Evolutionary conservation across 495 filamentous ascomycete species (phyloP).

Genomic region (Podospora conica): DNA sequence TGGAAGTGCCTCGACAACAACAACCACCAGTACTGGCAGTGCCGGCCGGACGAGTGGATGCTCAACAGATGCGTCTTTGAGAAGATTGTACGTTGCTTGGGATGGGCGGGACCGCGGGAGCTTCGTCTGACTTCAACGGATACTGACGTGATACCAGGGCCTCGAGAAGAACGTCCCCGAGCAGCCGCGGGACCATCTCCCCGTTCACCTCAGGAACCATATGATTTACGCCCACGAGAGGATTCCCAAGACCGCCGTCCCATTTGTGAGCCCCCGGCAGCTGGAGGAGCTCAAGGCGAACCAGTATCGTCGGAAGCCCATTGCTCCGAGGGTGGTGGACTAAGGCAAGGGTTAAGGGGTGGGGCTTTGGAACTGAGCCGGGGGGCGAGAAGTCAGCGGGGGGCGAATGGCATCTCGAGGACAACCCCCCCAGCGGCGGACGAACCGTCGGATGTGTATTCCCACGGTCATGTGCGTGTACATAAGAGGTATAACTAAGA

Average conservation of each 20-base stretch:
- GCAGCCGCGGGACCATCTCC: constrained; percentile 65
- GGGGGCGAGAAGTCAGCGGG: neutral
- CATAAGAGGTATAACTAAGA: neutral
- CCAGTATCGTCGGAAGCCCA: neutral
- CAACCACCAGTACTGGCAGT: constrained; percentile 95
- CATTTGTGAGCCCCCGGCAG: constrained; percentile 23
- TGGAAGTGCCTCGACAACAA: constrained; percentile 95
- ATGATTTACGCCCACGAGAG: constrained; percentile 64
- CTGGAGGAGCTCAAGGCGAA: constrained; percentile 5
- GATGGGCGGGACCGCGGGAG: neutral
- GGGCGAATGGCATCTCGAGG: neutral
- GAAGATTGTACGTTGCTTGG: constrained; percentile 66
- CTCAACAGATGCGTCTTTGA: constrained; percentile 92
- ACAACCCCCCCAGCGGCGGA: neutral
- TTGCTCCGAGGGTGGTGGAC: neutral
- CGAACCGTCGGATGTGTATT: neutral
- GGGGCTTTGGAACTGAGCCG: neutral
- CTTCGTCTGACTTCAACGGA: neutral
- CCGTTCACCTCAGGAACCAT: constrained; percentile 73
- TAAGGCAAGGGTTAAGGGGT: neutral
- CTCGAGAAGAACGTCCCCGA: constrained; percentile 88
- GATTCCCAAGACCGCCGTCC: constrained; percentile 35
- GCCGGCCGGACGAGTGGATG: constrained; percentile 68
- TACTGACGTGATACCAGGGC: constrained; percentile 46
- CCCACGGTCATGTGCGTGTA: neutral